phyloP scores from a whole-genome alignment of 2,329 filamentous ascomycete genomes.

The Phialocephala sp. region DNA sequence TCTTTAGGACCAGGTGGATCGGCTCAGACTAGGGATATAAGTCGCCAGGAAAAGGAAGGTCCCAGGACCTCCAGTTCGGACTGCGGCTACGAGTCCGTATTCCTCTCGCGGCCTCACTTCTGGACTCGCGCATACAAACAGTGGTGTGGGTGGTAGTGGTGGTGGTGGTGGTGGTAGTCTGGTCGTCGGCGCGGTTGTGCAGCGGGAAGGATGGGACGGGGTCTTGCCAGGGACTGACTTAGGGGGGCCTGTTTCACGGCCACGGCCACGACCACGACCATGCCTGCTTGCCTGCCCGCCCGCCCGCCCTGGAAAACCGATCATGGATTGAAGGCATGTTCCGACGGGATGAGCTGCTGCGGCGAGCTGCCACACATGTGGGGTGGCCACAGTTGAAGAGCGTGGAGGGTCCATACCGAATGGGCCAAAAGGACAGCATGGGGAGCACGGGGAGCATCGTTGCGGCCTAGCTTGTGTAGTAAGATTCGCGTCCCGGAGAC shows the following conservation, averaged over 20 bases:
- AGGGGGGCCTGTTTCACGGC: conserved; percentile 14
- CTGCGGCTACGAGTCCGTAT: conserved; percentile 1
- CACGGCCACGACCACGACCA: not conserved
- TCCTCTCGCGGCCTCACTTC: not conserved
- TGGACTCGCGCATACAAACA: not conserved
- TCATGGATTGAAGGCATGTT: conserved; percentile 16
- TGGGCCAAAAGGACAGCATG: conserved; percentile 4
- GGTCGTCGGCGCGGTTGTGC: not conserved
- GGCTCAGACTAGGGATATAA: not conserved
- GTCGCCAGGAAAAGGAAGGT: not conserved
- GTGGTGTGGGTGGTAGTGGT: not conserved
- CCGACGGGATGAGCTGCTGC: conserved; percentile 20
- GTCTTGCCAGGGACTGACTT: not conserved
- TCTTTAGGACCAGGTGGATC: not conserved
- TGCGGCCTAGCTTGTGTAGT: not conserved
- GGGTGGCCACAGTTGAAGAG: conserved; percentile 15
- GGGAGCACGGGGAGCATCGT: not conserved
- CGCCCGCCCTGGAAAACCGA: conserved; percentile 11
- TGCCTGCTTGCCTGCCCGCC: too few relatives aligned
- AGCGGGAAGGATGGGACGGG: not conserved
- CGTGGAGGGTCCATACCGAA: conserved; percentile 18
- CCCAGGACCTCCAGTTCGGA: not conserved
- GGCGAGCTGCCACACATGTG: conserved; percentile 13
- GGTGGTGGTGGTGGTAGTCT: not conserved
- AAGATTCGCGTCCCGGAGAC: conserved; percentile 1